Percentiles rank a stretch among this genome's conserved stretches.
phyloP scores from a whole-genome alignment of 1,284 basidiomycete species.

The Cerrena zonata region DNA sequence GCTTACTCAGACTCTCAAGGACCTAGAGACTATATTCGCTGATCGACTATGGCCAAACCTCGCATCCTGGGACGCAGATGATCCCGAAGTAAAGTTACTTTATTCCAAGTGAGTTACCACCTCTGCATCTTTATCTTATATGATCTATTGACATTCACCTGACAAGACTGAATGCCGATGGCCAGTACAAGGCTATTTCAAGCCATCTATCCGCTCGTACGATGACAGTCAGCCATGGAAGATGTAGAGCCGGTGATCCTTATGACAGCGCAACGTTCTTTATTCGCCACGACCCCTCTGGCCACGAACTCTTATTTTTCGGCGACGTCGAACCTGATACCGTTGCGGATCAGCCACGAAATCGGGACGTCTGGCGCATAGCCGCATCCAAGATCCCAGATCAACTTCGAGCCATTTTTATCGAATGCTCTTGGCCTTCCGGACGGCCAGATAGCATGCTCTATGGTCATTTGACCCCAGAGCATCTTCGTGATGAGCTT shows the following conservation, averaged over 20 bases:
- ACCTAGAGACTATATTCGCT: conserved; percentile 70
- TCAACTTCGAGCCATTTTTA: conserved; percentile 62
- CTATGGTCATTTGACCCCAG: conserved; percentile 74
- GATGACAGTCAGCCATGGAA: conserved; percentile 69
- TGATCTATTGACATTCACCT: too few relatives aligned
- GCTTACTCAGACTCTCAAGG: conserved; percentile 54
- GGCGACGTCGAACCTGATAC: conserved; percentile 80
- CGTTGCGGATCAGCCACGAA: conserved; percentile 51
- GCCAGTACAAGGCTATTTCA: conserved; percentile 46
- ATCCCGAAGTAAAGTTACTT: conserved; percentile 50
- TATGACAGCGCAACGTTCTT: conserved; percentile 77
- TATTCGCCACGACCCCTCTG: conserved; percentile 52
- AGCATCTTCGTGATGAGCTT: conserved; percentile 66
- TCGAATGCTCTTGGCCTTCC: conserved; percentile 78
- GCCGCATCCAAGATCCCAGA: conserved; percentile 67
- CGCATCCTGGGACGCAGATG: conserved; percentile 63
- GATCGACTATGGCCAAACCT: conserved; percentile 79
- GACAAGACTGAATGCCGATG: conserved; percentile 30
- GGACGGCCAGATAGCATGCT: conserved; percentile 55
- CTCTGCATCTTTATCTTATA: background rate
- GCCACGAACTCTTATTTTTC: conserved; percentile 73
- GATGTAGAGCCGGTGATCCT: conserved; percentile 36
- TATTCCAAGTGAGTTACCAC: conserved; percentile 39
- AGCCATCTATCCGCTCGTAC: conserved; percentile 57
- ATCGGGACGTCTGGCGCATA: conserved; percentile 60